Percentiles rank a stretch among this genome's conserved stretches.
These are phyloP conservation scores for Pluteus cervinus DNA, from an alignment of 768 basidiomycete genomes.

Conservation along the genomic window DNA sequence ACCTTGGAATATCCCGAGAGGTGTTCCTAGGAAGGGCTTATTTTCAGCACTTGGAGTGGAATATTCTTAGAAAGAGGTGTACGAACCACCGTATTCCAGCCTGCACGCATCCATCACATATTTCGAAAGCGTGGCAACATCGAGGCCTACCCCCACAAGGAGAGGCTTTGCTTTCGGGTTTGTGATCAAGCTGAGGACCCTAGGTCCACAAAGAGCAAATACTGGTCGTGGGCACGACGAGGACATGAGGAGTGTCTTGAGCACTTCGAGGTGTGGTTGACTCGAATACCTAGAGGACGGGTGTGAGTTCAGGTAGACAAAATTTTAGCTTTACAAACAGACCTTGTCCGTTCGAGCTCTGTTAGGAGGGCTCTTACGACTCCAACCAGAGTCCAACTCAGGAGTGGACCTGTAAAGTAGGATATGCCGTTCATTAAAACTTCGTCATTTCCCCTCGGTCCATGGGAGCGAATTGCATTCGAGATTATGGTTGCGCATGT, in stretches of 20 bases:
- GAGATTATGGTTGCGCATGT: conserved; percentile 64
- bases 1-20: not conserved
- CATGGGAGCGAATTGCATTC: conserved; percentile 46
- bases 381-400: conserved; percentile 78
- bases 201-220: conserved; percentile 54
- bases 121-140: too few relatives aligned
- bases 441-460: conserved; percentile 60
- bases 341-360: conserved; percentile 58
- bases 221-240: conserved; percentile 61
- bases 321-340: conserved; percentile 12
- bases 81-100: conserved; percentile 29
- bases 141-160: too few relatives aligned
- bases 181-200: conserved; percentile 39
- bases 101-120: conserved; percentile 36
- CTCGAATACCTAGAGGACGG: conserved; percentile 35
- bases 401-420: conserved; percentile 66
- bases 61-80: too few relatives aligned
- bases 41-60: not conserved
- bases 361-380: conserved; percentile 57
- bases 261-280: conserved; percentile 51
- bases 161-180: too few relatives aligned
- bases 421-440: conserved; percentile 68
- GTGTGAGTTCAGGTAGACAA: conserved; percentile 3
- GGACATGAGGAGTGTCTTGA: conserved; percentile 63
- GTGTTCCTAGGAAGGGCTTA: not conserved